These are phyloP conservation scores for Globisporangium emineosum DNA, from an alignment of 352 stramenopile genomes.

Conservation along the genomic window DNA sequence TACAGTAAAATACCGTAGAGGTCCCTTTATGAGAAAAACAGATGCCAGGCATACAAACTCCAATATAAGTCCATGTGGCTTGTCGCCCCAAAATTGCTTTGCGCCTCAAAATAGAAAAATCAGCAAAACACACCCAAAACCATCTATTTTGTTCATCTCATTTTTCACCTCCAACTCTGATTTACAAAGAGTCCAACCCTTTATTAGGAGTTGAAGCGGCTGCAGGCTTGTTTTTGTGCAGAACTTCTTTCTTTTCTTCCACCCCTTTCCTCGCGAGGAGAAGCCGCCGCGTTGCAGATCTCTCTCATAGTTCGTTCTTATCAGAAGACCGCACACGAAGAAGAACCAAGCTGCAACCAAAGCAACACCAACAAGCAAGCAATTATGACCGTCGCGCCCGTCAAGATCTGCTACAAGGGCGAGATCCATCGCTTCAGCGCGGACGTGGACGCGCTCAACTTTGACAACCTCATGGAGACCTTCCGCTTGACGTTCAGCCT, in stretches of 20 bases:
- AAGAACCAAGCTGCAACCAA: background rate
- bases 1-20: background rate
- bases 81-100: background rate
- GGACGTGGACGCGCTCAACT: conserved; percentile 48
- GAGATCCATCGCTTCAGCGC: conserved; percentile 81
- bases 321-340: conserved; percentile 1
- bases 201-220: conserved; percentile 8
- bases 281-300: background rate
- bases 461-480: conserved; percentile 44
- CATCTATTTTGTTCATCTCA: background rate
- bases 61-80: background rate
- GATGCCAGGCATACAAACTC: background rate
- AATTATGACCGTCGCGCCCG: conserved; percentile 51
- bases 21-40: background rate
- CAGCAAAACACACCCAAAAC: background rate
- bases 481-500: conserved; percentile 67
- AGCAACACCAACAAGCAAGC: conserved; percentile 10
- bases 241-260: conserved; percentile 7
- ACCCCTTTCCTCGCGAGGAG: background rate
- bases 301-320: conserved; percentile 26
- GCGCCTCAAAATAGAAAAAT: background rate
- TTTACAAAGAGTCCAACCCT: conserved; percentile 11
- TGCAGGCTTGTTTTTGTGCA: background rate
- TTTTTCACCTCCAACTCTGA: background rate
- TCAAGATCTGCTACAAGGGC: conserved; percentile 83